These are phyloP conservation scores for Russula virescens DNA, from an alignment of 768 basidiomycete genomes.

Conservation along the genomic window DNA sequence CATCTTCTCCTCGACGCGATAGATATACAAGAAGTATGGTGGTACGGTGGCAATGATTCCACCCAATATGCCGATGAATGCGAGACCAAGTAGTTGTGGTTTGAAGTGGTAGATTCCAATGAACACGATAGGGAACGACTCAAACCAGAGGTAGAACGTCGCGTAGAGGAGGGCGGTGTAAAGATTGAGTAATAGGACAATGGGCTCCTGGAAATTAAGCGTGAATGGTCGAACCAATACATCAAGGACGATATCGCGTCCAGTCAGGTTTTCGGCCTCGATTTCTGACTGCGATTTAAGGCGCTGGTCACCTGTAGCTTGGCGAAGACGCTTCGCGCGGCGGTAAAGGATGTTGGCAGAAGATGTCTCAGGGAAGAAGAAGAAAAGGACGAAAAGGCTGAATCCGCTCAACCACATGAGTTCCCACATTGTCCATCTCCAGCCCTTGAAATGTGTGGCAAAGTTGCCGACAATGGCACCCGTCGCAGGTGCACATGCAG, in stretches of 20 bases:
- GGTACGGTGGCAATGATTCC: constrained; percentile 12
- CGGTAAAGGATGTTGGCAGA: constrained; percentile 31
- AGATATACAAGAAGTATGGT: constrained; percentile 17
- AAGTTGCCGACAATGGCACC: constrained; percentile 35
- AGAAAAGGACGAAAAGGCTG: constrained; percentile 28
- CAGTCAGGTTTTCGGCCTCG: constrained; percentile 25
- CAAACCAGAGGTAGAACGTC: constrained; percentile 33
- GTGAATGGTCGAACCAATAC: constrained; percentile 32
- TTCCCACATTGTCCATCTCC: constrained; percentile 34
- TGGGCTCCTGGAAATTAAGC: constrained; percentile 31
- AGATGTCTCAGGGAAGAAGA: constrained; percentile 33
- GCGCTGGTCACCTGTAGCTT: constrained; percentile 29
- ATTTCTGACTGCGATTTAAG: constrained; percentile 30
- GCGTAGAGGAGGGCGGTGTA: constrained; percentile 33
- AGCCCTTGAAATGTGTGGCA: constrained; percentile 30
- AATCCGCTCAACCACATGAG: constrained; percentile 32
- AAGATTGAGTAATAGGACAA: constrained; percentile 31
- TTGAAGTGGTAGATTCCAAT: constrained; percentile 32
- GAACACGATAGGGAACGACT: constrained; percentile 34
- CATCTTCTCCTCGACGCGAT: constrained; percentile 16
- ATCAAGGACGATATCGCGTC: constrained; percentile 25
- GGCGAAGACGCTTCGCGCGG: constrained; percentile 31
- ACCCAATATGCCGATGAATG: constrained; percentile 28
- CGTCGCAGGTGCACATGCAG: constrained; percentile 29
- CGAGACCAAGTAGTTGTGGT: constrained; percentile 30